Conservation (phyloP, 2,329 filamentous ascomycete genomes). For the Thielaviopsis populi region DNA sequence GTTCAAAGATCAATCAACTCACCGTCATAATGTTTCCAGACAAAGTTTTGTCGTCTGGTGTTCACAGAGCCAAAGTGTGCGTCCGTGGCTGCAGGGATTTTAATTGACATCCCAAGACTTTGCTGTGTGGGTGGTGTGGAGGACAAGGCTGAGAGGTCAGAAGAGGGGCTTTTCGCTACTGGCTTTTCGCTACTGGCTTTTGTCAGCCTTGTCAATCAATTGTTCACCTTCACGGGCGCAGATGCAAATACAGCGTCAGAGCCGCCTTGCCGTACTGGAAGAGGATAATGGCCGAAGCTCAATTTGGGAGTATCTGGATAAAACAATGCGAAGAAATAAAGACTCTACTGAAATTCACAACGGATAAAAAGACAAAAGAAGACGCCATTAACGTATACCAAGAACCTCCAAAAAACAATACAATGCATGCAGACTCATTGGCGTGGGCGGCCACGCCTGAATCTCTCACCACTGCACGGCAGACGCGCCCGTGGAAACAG, state of each 20-base stretch:
- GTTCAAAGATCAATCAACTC: background rate
- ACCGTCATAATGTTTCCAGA: constrained; percentile 4
- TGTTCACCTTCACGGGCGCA: background rate
- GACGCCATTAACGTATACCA: constrained; percentile 9
- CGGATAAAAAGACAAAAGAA: background rate
- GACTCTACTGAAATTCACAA: constrained; percentile 4
- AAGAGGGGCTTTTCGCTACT: constrained; percentile 9
- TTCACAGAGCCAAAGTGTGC: background rate
- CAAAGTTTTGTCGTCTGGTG: background rate
- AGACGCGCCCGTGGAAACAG: background rate
- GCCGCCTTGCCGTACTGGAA: background rate
- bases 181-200: background rate
- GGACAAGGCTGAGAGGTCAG: constrained; percentile 9
- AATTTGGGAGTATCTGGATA: background rate
- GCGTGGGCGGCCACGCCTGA: background rate
- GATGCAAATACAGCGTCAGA: background rate
- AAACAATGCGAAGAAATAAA: constrained; percentile 7
- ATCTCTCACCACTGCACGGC: background rate
- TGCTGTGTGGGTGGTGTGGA: background rate
- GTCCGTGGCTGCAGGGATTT: constrained; percentile 13
- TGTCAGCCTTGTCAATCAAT: background rate
- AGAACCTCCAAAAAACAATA: background rate
- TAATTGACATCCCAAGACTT: constrained; percentile 13
- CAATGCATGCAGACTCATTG: background rate
- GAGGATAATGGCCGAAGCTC: background rate